Base-by-base conservation (phyloP, 306 rosid species). In the Quercus engelmannii region DNA sequence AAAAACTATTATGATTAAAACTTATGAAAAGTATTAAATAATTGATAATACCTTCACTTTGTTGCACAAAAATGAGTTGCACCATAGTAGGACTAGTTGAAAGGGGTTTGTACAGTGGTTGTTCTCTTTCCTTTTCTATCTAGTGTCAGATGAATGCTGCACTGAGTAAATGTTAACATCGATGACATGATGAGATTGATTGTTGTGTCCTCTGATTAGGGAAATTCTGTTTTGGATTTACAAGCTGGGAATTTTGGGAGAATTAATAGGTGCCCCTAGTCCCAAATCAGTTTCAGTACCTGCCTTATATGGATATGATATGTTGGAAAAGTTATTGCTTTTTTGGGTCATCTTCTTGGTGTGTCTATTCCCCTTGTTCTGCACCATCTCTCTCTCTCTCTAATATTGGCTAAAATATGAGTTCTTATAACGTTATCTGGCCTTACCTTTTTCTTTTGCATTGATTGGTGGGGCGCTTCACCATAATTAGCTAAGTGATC, bases 401-500 rank as follows among this genome's bases (percentile, higher is more conserved):
- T 14, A 67, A 26, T 59, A 59, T 59, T 59, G 65, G 17, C 65
- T 73, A 31, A 11, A 26, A 18, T 55, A 63, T n/a, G 41, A 3
- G 25, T 78, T 77, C 76, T 79, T 71, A 78, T 23, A 71, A 35
- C 64, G 46, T 23, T 6, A 80, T n/a, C 57, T 41, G 25, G 46
- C 28, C 15, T 75, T 46, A 59, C 75, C 89, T 69, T 72, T 18
- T 72, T 74, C 35, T 78, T 51, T 82, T 67, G 62, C 80, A 54
- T 75, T 76, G 77, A 65, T 55, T 76, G 74, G n/a, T 81, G 46
- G 80, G 72, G 65, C 71, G 82, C 38, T 13, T 77, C 68, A 33
- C 38, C 64, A 82, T 67, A 73, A 70, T 79, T 84, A 92, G 99
- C 91, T 95, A 20, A 88, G 97, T 73, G 92, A 95, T 80, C 99